phyloP scores from a whole-genome alignment of 768 basidiomycete species.

The Grammothele lineata region DNA sequence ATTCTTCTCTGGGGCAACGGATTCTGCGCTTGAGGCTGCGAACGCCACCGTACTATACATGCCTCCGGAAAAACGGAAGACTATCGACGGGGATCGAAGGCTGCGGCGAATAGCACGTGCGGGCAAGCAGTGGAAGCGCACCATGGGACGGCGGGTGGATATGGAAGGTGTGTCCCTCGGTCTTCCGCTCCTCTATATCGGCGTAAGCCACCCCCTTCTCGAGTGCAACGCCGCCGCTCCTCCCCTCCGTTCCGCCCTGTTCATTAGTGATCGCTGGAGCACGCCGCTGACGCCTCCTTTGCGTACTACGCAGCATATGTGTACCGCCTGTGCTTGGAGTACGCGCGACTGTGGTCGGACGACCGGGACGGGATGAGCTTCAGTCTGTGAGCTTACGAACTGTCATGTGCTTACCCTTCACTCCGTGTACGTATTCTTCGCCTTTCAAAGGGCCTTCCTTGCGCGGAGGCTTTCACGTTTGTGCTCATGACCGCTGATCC shows the following conservation, averaged over 20 bases:
- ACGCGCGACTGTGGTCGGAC: constrained; percentile 80
- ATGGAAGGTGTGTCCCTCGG: constrained; percentile 74
- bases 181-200: neutral
- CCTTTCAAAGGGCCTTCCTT: too few species aligned
- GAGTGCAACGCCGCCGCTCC: neutral
- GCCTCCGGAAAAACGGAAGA: constrained; percentile 31
- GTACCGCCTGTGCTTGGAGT: constrained; percentile 84
- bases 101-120: constrained; percentile 82
- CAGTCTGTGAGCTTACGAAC: constrained; percentile 15
- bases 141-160: constrained; percentile 76
- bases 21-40: constrained; percentile 48
- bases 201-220: constrained; percentile 1
- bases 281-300: constrained; percentile 14
- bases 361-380: constrained; percentile 71
- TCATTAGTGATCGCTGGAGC: neutral
- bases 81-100: constrained; percentile 63
- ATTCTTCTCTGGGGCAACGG: constrained; percentile 85
- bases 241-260: neutral
- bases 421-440: neutral
- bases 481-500: too few species aligned
- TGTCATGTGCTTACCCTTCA: neutral
- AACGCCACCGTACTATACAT: constrained; percentile 43
- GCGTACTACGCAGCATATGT: constrained; percentile 58
- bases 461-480: too few species aligned
- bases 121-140: constrained; percentile 91